phyloP scores from a whole-genome alignment of 2,329 filamentous ascomycete species.

The Fusarium agapanthi region DNA sequence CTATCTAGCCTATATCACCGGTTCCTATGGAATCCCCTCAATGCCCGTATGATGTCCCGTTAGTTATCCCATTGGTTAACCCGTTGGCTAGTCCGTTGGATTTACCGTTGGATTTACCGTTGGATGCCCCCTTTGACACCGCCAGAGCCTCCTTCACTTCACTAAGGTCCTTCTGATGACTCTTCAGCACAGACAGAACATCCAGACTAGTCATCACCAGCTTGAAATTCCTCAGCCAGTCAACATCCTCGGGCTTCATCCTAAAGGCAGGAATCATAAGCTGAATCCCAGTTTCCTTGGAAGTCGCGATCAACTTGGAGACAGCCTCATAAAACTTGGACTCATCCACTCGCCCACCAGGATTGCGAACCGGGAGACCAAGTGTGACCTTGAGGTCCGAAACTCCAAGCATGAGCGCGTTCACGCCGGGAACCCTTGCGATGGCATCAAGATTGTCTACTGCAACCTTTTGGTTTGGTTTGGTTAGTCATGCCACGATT shows the following conservation, averaged over 20 bases:
- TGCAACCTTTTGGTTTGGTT: neutral
- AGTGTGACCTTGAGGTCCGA: neutral
- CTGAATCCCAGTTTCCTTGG: neutral
- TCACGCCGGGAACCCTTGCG: neutral
- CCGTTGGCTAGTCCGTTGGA: too few species aligned
- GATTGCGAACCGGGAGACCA: neutral
- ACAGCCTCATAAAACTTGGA: neutral
- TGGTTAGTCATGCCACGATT: neutral
- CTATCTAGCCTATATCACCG: too few species aligned
- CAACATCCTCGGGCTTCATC: neutral
- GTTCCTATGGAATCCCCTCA: too few species aligned
- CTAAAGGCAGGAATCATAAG: conserved; percentile 2
- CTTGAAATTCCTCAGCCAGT: neutral
- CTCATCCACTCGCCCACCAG: neutral
- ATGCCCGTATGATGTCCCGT: too few species aligned
- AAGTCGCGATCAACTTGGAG: neutral
- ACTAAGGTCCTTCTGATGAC: neutral
- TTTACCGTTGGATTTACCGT: too few species aligned
- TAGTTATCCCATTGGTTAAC: too few species aligned
- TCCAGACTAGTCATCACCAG: neutral
- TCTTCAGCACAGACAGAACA: neutral
- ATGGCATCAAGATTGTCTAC: neutral
- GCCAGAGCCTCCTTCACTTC: neutral
- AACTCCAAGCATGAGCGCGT: neutral
- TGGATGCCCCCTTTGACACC: too few species aligned